Evolutionary conservation across 2,329 filamentous ascomycete species (phyloP), one percentile per base, ranked within the genome.

Genomic region (Penicillium decumbens): DNA sequence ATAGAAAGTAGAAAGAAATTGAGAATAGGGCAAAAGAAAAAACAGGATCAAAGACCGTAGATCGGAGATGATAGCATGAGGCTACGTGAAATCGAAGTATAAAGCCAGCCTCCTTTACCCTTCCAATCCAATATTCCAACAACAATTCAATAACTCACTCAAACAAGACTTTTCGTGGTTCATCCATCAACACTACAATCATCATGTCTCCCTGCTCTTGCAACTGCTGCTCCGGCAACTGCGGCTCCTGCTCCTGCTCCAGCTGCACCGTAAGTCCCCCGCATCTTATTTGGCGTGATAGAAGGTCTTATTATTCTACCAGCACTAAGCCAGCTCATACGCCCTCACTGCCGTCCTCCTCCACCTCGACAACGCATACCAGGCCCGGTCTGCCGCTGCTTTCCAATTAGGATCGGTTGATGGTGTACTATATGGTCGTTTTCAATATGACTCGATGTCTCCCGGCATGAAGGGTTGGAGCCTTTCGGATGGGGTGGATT

Each of bases 161-260:
- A 15, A 44, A 47, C 23, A 23, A 27, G 10, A 45, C 32, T 43
- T 55, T 49, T 48, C 48, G 54, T 45, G 51, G 50, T 54, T 49
- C 38, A 43, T 47, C 50, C 53, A 41, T 45, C 44, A 41, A 49
- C 35, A 49, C 49, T 44, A 44, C 57, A 56, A 56, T 57, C 64
- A 70, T 56, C 46, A 73, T 72, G 70, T 61, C 61, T 67, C 69
- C 70, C 64, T 72, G 69, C 64, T 42, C 50, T 43, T 73, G 71
- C 68, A 69, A 65, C 67, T 67, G 65, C 66, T 72, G 69, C 54
- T 50, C 49, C 35, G 56, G 56, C 68, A 53, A 66, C 47, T 72
- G 70, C 68, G 66, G 64, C 57, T 63, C 61, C 46, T 73, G 70
- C 68, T 63, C 66, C 42, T 73, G 70, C 68, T 46, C 25, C 44